Evolutionary conservation across 176 grass and related monocot genomes (phyloP).

Genomic region (Cymbopogon citratus): DNA sequence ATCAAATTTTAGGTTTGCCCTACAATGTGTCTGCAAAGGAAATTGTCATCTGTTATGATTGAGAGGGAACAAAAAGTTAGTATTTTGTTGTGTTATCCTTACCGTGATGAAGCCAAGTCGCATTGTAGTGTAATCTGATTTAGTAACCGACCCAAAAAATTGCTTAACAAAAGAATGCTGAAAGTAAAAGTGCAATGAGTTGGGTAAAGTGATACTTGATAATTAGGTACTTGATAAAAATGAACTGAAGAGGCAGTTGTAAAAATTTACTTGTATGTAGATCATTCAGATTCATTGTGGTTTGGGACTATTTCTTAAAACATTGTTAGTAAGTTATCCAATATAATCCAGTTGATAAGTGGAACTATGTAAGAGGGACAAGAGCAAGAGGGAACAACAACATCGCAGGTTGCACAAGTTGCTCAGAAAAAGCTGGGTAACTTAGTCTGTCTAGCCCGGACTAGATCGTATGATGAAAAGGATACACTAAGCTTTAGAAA

Average conservation of each 20-base stretch:
- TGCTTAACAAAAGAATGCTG: conserved; percentile 91
- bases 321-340: background rate
- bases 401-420: background rate
- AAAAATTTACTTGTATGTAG: too few species aligned
- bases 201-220: background rate
- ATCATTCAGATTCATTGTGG: background rate
- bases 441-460: background rate
- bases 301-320: background rate
- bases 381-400: background rate
- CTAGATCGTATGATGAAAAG: background rate
- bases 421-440: background rate
- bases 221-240: background rate
- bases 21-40: conserved; percentile 74
- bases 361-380: background rate
- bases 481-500: background rate
- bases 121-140: conserved; percentile 76
- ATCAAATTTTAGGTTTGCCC: conserved; percentile 68
- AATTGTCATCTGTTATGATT: background rate
- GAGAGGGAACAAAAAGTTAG: background rate
- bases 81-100: background rate
- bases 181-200: conserved; percentile 18
- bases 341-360: background rate
- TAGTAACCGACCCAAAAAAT: conserved; percentile 68
- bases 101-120: conserved; percentile 77
- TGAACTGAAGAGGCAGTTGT: background rate